Evolutionary conservation across 2,329 filamentous ascomycete species (phyloP), one percentile per base, ranked within the genome.

Genomic region (Colletotrichum sp.): DNA sequence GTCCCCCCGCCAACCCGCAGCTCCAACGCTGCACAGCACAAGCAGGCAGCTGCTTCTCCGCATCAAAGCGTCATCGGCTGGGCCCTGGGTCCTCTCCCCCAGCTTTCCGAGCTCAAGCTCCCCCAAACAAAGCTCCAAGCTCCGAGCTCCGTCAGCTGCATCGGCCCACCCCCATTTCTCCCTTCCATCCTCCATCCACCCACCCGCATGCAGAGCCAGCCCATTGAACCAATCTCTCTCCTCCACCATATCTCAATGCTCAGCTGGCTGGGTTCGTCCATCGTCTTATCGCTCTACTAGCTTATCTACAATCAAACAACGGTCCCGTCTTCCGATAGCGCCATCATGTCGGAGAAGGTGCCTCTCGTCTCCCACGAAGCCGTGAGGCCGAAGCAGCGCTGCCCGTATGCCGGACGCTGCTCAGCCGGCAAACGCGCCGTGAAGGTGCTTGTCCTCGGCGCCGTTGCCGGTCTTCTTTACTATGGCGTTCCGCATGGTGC

Each of bases 11-110:
- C 57, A 69, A 62, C 66, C 16, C 13, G 54, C 55, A 61, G 54
- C 58, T 21, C 43, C n/a, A 51, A 21, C 11, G n/a, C 43, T 51
- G n/a, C 33, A 33, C 31, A 11, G 31, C 38, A 57, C 66, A 27
- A 69, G 51, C 34, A 70, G 55, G 51, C 57, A 69, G 66, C 29
- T 70, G n/a, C 15, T 33, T 38, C 66, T 54, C 67, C 68, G 38
- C 70, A 29, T 73, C 66, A n/a, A 61, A 70, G 70, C 71, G 62
- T 73, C 71, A 71, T 71, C 57, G 29, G 21, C n/a, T 11, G 59
- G 33, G 31, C 8, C 43, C n/a, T 21, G 21, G 43, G n/a, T 13
- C 43, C n/a, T 21, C n/a, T 47, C 43, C 36, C 66, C 21, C 16
- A 63, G 34, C 63, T 66, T 47, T 47, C 43, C 33, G 15, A 64